phyloP scores from a whole-genome alignment of 1,139 yeast species.

The Magnusiomyces tetraspermus region DNA sequence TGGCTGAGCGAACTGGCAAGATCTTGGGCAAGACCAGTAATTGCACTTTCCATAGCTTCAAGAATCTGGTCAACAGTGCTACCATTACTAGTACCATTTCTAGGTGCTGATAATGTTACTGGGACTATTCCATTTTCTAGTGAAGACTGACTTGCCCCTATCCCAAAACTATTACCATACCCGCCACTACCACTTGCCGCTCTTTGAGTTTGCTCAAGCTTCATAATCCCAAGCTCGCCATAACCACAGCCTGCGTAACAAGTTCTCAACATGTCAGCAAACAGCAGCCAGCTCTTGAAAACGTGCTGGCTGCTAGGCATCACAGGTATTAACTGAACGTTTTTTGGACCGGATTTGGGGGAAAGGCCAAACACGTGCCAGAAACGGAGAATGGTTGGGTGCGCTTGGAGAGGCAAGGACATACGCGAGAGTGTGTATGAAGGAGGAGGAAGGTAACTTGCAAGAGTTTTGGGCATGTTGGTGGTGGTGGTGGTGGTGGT shows the following conservation, averaged over 20 bases:
- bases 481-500: too few relatives aligned
- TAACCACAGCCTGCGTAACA: conserved; percentile 32
- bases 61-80: conserved; percentile 1
- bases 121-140: too few relatives aligned
- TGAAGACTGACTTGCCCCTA: too few relatives aligned
- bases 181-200: too few relatives aligned
- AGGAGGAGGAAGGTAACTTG: too few relatives aligned
- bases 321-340: conserved; percentile 25
- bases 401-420: conserved; percentile 26
- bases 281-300: conserved; percentile 20
- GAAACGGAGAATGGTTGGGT: conserved; percentile 31
- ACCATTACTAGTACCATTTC: conserved; percentile 18
- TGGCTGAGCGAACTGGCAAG: not conserved
- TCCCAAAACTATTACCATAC: too few relatives aligned
- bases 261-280: conserved; percentile 25
- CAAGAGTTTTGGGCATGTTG: too few relatives aligned
- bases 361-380: conserved; percentile 34
- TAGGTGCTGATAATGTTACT: conserved; percentile 34
- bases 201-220: too few relatives aligned
- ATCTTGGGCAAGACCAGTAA: conserved; percentile 1
- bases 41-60: conserved; percentile 2
- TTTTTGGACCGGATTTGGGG: too few relatives aligned
- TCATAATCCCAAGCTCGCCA: conserved; percentile 27
- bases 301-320: conserved; percentile 28
- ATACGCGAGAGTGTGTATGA: conserved; percentile 24